Percentiles rank a stretch among this genome's conserved stretches.
Conservation (phyloP, 2,329 filamentous ascomycete genomes). For the Helotiales sp. region DNA sequence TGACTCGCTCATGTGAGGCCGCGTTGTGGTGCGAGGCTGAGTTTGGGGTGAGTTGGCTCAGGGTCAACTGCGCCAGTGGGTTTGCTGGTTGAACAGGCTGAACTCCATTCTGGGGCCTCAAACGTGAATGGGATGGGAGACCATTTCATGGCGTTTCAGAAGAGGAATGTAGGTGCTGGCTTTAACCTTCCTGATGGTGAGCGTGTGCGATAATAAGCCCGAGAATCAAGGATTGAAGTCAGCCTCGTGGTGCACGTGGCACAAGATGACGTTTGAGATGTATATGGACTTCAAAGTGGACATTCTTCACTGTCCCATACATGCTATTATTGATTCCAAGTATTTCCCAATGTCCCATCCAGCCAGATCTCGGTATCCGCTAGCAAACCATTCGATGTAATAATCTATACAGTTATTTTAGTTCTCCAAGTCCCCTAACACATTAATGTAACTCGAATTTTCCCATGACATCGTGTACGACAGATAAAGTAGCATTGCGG, state of each 20-base stretch:
- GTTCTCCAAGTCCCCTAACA: not conserved
- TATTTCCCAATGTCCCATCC: too few relatives aligned
- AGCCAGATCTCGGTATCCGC: too few relatives aligned
- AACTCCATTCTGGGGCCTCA: not conserved
- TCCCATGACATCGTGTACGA: not conserved
- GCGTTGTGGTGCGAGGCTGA: slow-evolving; percentile 1
- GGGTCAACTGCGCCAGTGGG: not conserved
- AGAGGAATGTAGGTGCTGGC: not conserved
- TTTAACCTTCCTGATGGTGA: not conserved
- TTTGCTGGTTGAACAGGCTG: not conserved
- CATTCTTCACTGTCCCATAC: too few relatives aligned
- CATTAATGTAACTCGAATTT: not conserved
- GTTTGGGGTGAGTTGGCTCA: not conserved
- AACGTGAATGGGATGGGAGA: not conserved
- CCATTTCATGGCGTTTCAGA: not conserved
- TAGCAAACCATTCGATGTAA: too few relatives aligned
- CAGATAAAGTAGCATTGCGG: not conserved
- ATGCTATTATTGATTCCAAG: too few relatives aligned
- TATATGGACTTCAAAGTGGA: too few relatives aligned
- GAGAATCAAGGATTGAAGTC: not conserved
- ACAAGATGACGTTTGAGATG: too few relatives aligned
- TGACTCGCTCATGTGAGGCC: not conserved
- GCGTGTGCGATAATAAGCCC: not conserved
- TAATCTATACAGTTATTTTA: too few relatives aligned
- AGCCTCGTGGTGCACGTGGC: too few relatives aligned